Evolutionary conservation across 139 green algal species (phyloP).

Genomic region (Parachlorella kessleri): DNA sequence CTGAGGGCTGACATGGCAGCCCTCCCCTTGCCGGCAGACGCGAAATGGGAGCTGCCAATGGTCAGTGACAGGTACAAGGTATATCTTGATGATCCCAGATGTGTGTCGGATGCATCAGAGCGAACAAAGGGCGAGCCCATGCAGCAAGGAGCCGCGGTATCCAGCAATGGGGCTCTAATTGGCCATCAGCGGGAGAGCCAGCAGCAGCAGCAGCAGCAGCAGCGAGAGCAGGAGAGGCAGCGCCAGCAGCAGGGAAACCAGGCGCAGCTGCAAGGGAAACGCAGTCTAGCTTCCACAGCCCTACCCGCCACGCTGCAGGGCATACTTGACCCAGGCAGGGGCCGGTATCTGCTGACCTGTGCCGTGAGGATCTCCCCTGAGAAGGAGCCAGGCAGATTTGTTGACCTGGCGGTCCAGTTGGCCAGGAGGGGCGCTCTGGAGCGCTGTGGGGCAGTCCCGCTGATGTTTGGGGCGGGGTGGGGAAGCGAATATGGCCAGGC

Average conservation of each 20-base stretch:
- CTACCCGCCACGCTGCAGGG: no score
- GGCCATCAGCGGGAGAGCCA: not conserved
- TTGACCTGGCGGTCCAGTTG: conserved; percentile 59
- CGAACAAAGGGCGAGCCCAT: no score
- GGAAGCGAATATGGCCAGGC: conserved; percentile 52
- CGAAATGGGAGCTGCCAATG: no score
- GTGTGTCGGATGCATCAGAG: no score
- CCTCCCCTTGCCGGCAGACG: conserved; percentile 17
- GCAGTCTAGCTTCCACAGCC: no score
- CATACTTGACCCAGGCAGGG: not conserved
- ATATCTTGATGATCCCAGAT: no score
- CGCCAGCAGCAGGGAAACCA: no score
- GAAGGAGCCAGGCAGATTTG: conserved; percentile 84
- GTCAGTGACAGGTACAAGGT: no score
- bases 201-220: conserved; percentile 1
- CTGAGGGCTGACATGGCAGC: conserved; percentile 65
- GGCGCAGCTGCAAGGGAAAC: no score
- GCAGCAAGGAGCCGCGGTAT: no score
- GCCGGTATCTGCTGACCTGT: conserved; percentile 68
- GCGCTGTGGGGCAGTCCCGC: conserved; percentile 5
- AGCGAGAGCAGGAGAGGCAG: not conserved
- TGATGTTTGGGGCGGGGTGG: conserved; percentile 29
- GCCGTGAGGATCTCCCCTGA: conserved; percentile 77
- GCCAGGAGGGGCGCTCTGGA: conserved; percentile 31
- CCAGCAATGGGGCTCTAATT: no score